Conservation (phyloP, 768 basidiomycete species). For the Rhodosporidiobolus odoratus region DNA sequence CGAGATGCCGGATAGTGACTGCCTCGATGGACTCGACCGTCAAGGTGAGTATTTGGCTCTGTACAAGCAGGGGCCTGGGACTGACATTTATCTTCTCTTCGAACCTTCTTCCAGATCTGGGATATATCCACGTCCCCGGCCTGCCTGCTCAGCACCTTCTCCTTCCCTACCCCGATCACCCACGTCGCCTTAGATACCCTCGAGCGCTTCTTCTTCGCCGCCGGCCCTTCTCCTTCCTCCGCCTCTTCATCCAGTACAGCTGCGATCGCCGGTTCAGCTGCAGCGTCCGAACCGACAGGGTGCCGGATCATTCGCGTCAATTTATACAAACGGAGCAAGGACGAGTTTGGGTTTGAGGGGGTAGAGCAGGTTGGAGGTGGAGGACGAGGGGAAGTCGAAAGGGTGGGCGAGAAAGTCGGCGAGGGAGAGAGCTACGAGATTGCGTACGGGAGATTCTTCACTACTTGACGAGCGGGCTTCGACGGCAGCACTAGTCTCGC, state of each 20-base stretch:
- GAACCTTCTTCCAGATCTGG: conserved; percentile 54
- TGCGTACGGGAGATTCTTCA: conserved; percentile 39
- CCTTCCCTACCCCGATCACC: conserved; percentile 71
- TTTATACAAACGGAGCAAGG: conserved; percentile 26
- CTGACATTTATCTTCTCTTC: conserved; percentile 3
- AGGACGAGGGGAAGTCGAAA: conserved; percentile 65
- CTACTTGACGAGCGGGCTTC: too few relatives aligned
- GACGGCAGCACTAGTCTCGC: too few relatives aligned
- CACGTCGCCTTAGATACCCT: conserved; percentile 71
- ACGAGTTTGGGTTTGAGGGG: conserved; percentile 19
- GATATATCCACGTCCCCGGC: conserved; percentile 69
- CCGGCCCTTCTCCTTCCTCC: conserved; percentile 69
- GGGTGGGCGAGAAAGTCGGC: conserved; percentile 53
- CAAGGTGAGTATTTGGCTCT: conserved; percentile 57
- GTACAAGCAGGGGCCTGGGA: conserved; percentile 1
- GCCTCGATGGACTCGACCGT: conserved; percentile 83
- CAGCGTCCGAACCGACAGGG: background rate
- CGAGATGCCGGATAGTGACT: conserved; percentile 68
- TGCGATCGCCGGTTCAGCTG: background rate
- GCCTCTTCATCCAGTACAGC: conserved; percentile 67
- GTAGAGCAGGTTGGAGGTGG: conserved; percentile 71
- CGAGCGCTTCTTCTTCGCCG: conserved; percentile 84
- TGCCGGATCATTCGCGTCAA: conserved; percentile 22
- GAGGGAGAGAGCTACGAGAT: conserved; percentile 46
- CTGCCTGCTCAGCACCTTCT: conserved; percentile 71